Evolutionary conservation across 2,329 filamentous ascomycete genomes (phyloP).

Genomic region (Verticillium nonalfalfae): DNA sequence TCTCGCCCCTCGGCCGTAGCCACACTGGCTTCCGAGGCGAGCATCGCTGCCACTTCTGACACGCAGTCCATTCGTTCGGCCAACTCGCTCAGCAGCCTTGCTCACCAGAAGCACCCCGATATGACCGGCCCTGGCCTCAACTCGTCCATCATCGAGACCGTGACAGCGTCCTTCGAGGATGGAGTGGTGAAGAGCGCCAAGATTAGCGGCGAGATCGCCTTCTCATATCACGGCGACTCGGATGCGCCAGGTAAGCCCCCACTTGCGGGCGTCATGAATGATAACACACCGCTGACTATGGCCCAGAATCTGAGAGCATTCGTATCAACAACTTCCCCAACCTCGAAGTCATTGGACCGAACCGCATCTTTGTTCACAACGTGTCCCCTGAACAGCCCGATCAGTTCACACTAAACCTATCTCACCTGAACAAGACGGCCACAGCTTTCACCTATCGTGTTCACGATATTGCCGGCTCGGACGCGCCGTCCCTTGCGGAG

Average conservation of each 20-base stretch:
- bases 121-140: constrained; percentile 74
- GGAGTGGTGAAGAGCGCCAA: constrained; percentile 67
- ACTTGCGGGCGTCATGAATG: neutral
- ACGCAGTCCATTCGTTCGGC: constrained; percentile 88
- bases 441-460: constrained; percentile 92
- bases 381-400: constrained; percentile 59
- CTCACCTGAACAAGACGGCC: constrained; percentile 64
- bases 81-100: constrained; percentile 66
- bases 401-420: constrained; percentile 71
- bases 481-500: constrained; percentile 32
- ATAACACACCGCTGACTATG: neutral
- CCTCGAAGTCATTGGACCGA: constrained; percentile 91
- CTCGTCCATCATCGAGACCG: constrained; percentile 83
- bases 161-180: constrained; percentile 78
- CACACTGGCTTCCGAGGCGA: constrained; percentile 56
- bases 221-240: constrained; percentile 61
- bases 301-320: constrained; percentile 57
- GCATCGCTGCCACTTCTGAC: constrained; percentile 61
- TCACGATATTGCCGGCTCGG: constrained; percentile 55
- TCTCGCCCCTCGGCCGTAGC: constrained; percentile 41
- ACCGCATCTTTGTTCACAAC: constrained; percentile 82
- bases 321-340: constrained; percentile 80
- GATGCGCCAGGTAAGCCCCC: constrained; percentile 18
- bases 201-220: constrained; percentile 81
- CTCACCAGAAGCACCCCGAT: constrained; percentile 74